Evolutionary conservation across 2,329 filamentous ascomycete genomes (phyloP).

Genomic region (Endothia cerciana): DNA sequence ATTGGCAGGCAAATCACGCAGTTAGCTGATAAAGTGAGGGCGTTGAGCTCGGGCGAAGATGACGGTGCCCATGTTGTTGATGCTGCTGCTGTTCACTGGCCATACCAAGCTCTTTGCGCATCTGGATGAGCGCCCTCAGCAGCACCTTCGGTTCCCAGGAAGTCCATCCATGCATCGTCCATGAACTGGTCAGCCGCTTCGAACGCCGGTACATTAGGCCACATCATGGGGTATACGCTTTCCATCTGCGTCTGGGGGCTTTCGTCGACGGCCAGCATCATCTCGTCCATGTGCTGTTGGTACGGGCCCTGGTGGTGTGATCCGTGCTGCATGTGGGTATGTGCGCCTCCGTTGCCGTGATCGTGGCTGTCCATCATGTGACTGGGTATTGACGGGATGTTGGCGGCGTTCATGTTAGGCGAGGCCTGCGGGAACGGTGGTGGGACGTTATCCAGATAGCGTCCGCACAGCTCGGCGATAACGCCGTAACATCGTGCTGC

Average conservation of each 20-base stretch:
- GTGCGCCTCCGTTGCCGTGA: conserved; percentile 14
- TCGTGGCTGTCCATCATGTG: conserved; percentile 18
- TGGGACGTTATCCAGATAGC: conserved; percentile 37
- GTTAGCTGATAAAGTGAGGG: not conserved
- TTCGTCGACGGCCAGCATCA: conserved; percentile 39
- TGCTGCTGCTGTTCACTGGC: conserved; percentile 14
- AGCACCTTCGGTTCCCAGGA: conserved; percentile 33
- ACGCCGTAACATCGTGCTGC: conserved; percentile 47
- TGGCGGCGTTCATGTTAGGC: conserved; percentile 22
- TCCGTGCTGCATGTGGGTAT: conserved; percentile 26
- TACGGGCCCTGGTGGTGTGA: conserved; percentile 24
- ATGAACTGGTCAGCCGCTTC: conserved; percentile 44
- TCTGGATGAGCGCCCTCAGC: conserved; percentile 25
- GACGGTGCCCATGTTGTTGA: not conserved
- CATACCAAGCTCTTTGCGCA: conserved; percentile 25
- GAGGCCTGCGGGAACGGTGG: conserved; percentile 29
- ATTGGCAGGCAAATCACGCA: no score
- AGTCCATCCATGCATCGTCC: conserved; percentile 45
- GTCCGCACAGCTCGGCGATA: conserved; percentile 46
- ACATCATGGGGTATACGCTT: conserved; percentile 50
- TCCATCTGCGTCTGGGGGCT: conserved; percentile 49
- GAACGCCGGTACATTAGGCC: conserved; percentile 45
- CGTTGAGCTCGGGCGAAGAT: not conserved
- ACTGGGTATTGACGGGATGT: conserved; percentile 14
- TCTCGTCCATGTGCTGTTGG: conserved; percentile 30